Conservation (phyloP, 2,329 filamentous ascomycete species). For the Pezicula rhizophila region DNA sequence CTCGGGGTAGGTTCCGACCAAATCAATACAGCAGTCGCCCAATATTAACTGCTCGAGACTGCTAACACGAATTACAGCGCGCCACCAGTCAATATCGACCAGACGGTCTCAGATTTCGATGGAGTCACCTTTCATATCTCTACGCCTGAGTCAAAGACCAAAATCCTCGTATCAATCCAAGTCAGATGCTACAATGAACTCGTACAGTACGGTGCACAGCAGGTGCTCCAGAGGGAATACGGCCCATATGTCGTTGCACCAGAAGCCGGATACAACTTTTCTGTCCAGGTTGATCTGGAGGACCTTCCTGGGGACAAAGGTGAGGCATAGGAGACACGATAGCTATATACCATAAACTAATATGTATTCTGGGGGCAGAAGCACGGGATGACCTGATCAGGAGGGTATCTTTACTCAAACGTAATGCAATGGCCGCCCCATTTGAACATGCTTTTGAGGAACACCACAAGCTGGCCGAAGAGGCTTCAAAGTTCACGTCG, state of each 20-base stretch:
- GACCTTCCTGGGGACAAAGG: constrained; percentile 75
- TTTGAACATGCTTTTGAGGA: constrained; percentile 97
- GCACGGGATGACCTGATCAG: constrained; percentile 79
- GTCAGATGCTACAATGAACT: constrained; percentile 94
- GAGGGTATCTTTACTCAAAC: constrained; percentile 87
- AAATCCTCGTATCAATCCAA: constrained; percentile 90
- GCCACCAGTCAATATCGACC: constrained; percentile 83
- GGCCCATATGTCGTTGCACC: constrained; percentile 81
- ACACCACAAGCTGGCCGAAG: constrained; percentile 78
- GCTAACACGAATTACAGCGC: constrained; percentile 49
- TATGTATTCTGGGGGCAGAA: constrained; percentile 39
- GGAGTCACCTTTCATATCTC: constrained; percentile 98
- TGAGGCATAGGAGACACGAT: constrained; percentile 25
- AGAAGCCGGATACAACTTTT: constrained; percentile 94
- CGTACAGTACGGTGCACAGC: constrained; percentile 84
- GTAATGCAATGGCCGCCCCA: constrained; percentile 96
- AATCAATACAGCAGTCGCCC: neutral
- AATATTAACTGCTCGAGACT: constrained; percentile 2
- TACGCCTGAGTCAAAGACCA: constrained; percentile 86
- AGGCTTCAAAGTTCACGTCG: constrained; percentile 85
- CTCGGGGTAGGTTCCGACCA: constrained; percentile 26
- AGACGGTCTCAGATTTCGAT: constrained; percentile 98
- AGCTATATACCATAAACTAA: constrained; percentile 4
- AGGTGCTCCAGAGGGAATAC: constrained; percentile 91
- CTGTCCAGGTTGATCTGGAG: constrained; percentile 82